Conservation (phyloP, 805 yeast species). For the Isabelozyma rhagii region DNA sequence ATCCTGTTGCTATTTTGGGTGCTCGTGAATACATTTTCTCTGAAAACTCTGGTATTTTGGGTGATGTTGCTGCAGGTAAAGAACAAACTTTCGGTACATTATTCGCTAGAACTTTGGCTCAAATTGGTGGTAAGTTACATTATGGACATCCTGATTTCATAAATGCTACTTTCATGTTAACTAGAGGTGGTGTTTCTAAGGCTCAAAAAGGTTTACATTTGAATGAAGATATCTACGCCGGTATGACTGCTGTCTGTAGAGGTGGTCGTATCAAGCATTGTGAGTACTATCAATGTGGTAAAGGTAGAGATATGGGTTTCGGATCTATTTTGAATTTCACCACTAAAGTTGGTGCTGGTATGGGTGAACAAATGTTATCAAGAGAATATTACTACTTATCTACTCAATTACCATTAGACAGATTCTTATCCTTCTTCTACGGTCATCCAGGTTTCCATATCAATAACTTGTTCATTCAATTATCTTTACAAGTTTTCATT, state of each 20-base stretch:
- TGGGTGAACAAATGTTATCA: constrained; percentile 86
- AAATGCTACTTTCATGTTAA: constrained; percentile 72
- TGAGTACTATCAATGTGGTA: constrained; percentile 83
- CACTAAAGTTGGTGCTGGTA: constrained; percentile 84
- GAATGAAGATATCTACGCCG: constrained; percentile 85
- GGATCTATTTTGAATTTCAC: constrained; percentile 80
- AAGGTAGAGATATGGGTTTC: constrained; percentile 83
- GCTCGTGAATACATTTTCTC: constrained; percentile 83
- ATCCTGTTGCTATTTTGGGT: constrained; percentile 80
- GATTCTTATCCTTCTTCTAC: constrained; percentile 76
- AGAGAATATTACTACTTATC: constrained; percentile 79
- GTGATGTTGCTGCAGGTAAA: constrained; percentile 86
- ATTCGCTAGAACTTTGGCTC: constrained; percentile 78
- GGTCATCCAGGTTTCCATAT: constrained; percentile 88
- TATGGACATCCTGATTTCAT: constrained; percentile 87
- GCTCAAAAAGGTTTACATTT: constrained; percentile 81
- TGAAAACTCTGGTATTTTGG: constrained; percentile 76
- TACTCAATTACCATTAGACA: constrained; percentile 71
- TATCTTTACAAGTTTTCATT: constrained; percentile 55
- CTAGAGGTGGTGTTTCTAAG: constrained; percentile 84
- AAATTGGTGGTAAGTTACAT: constrained; percentile 78
- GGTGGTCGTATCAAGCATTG: constrained; percentile 85
- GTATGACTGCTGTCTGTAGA: constrained; percentile 72
- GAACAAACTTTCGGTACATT: constrained; percentile 86
- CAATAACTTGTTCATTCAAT: constrained; percentile 70